Base-by-base conservation (phyloP, 306 rosid species). In the Coriaria nepalensis region DNA sequence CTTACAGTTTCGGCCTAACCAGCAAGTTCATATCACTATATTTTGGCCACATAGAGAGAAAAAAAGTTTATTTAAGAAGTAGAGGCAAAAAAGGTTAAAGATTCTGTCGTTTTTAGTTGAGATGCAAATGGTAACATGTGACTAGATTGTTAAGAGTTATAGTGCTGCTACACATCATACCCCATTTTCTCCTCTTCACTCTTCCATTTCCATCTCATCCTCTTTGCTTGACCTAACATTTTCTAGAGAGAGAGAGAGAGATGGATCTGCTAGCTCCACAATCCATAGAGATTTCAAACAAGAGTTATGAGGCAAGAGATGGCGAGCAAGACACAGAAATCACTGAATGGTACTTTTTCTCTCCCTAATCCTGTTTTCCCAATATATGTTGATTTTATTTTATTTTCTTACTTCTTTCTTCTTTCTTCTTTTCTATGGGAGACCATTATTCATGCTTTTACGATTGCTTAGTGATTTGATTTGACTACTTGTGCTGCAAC, bases 181-280 rank as follows among this genome's bases (percentile, higher is more conserved):
- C 38, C 50, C 12, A 8, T 57, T 37, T 4, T 3, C 29, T 20
- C 2, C 3, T 20, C 29, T 20, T 3, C 2, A 20, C 29, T 20
- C 29, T 46, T 48, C 40, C 10, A 9, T n/a, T 14, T 38, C 33
- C 15, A n/a, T 34, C 13, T n/a, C n/a, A n/a, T n/a, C n/a, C n/a
- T n/a, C n/a, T n/a, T n/a, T n/a, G n/a, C 13, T 41, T 41, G 7
- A 6, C 33, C 37, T 36, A 13, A 8, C 37, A 35, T 8, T 9
- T 11, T n/a, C 36, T 5, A 37, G 15, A 45, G 45, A 61, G 2
- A 15, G 47, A 65, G 42, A 15, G 43, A 64, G n/a, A 49, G 32
- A 85, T 86, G 95, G 88, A 81, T 6, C 88, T 93, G 37, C 93
- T 93, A 10, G 63, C 62, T 36, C 34, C 81, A 46, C 95, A 86